A percentile compares a stretch with the other conserved stretches of the same genome.
phyloP scores from a whole-genome alignment of 108 stramenopile genomes.

The Parmales sp. region DNA sequence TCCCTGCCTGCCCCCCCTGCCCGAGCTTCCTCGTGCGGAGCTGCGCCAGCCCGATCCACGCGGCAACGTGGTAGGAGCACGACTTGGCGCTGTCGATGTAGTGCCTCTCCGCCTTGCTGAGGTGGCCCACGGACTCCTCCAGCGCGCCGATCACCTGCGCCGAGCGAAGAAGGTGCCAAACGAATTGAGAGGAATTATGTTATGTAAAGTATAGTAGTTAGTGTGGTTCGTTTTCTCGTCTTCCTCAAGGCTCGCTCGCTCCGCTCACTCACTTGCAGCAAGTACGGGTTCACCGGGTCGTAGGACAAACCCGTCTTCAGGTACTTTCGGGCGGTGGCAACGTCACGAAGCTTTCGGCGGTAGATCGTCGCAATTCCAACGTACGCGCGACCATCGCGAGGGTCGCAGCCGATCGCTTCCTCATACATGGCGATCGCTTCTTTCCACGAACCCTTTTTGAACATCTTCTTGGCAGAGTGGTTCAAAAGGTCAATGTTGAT shows the following conservation, averaged over 20 bases:
- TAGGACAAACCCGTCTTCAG: slow-evolving; percentile 23
- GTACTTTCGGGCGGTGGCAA: background rate
- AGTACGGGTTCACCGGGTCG: slow-evolving; percentile 61
- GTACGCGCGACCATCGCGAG: slow-evolving; percentile 68
- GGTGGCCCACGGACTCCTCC: slow-evolving; percentile 63
- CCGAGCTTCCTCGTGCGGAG: slow-evolving; percentile 66
- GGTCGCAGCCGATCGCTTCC: slow-evolving; percentile 46
- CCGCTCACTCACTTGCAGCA: no score
- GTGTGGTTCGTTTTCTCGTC: no score
- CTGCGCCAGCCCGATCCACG: slow-evolving; percentile 72
- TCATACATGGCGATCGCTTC: slow-evolving; percentile 49
- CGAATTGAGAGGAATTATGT: no score
- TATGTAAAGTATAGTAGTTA: no score
- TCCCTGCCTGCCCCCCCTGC: slow-evolving; percentile 52
- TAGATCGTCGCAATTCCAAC: no score
- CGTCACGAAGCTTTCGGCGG: background rate
- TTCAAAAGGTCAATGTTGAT: slow-evolving; percentile 59
- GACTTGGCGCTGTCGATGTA: slow-evolving; percentile 53
- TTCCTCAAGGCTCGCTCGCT: no score
- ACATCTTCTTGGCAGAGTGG: slow-evolving; percentile 61
- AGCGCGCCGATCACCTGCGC: slow-evolving; percentile 66
- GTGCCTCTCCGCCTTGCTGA: slow-evolving; percentile 52
- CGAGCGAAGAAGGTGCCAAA: no score
- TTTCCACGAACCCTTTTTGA: slow-evolving; percentile 44
- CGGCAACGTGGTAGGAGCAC: slow-evolving; percentile 69